Evolutionary conservation across 2,329 filamentous ascomycete species (phyloP).

Genomic region (Boeremia exigua): DNA sequence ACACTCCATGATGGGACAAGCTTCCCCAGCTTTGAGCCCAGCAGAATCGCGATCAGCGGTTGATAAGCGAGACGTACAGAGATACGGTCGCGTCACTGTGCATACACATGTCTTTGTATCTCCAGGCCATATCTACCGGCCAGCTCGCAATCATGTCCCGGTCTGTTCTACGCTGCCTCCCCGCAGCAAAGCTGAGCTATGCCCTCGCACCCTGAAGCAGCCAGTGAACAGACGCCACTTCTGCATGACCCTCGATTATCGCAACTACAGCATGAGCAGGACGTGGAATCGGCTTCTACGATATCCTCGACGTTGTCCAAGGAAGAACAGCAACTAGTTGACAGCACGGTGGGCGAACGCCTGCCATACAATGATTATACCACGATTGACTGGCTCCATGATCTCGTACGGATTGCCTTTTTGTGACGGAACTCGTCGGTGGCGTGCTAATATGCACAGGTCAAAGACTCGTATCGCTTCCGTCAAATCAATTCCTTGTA

Average conservation of each 20-base stretch:
- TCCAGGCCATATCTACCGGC: background rate
- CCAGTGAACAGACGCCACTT: conserved; percentile 45
- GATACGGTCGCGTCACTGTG: conserved; percentile 9
- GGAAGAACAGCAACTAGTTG: conserved; percentile 56
- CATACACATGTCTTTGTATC: background rate
- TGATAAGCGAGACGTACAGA: conserved; percentile 6
- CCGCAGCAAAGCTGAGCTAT: conserved; percentile 16
- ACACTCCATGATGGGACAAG: conserved; percentile 14
- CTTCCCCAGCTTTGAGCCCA: conserved; percentile 10
- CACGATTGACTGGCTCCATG: conserved; percentile 68
- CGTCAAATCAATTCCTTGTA: conserved; percentile 53
- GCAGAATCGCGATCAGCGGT: background rate
- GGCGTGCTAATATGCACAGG: conserved; percentile 38
- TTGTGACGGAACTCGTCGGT: background rate
- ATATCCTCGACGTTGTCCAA: conserved; percentile 55
- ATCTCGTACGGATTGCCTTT: conserved; percentile 51
- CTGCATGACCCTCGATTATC: conserved; percentile 41
- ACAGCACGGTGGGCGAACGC: conserved; percentile 59
- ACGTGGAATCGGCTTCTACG: conserved; percentile 52
- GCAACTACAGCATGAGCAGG: conserved; percentile 46
- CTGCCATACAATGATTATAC: conserved; percentile 67
- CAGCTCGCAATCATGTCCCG: background rate
- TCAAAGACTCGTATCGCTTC: conserved; percentile 64
- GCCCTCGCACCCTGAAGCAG: conserved; percentile 31
- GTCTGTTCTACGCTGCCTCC: background rate